phyloP scores from a whole-genome alignment of 495 filamentous ascomycete species.

The Neurospora sp. region DNA sequence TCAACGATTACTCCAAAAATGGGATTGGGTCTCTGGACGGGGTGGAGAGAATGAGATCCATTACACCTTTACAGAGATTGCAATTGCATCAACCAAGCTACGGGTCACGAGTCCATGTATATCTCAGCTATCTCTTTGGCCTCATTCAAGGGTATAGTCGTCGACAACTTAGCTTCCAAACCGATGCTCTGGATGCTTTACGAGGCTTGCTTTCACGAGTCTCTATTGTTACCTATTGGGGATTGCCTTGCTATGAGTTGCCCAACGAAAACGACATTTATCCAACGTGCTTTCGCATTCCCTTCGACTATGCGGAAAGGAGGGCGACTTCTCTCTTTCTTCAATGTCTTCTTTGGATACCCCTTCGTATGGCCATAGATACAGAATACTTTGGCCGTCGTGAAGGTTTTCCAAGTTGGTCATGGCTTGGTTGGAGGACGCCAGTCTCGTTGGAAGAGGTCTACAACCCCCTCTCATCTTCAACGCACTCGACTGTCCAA shows the following conservation, averaged over 20 bases:
- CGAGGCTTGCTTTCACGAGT: neutral
- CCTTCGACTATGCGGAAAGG: no score
- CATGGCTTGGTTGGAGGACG: neutral
- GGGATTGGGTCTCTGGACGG: no score
- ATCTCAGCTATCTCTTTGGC: fast-evolving
- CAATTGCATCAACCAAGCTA: neutral
- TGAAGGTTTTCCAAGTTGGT: neutral
- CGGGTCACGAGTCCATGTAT: neutral
- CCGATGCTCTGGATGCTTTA: neutral
- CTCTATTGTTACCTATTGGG: neutral
- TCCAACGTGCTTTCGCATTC: no score
- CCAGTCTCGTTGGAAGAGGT: no score
- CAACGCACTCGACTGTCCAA: no score
- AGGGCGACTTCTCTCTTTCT: no score
- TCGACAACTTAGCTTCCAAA: neutral
- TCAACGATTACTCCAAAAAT: no score
- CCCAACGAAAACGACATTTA: no score
- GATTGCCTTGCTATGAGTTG: no score
- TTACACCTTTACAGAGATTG: no score
- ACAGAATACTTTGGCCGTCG: neutral
- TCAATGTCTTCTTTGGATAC: neutral
- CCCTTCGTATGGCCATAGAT: neutral
- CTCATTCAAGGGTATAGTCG: neutral
- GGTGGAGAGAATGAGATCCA: no score
- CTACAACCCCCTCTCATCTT: no score